These are phyloP conservation scores for Trametes hirsuta DNA, from an alignment of 1,284 basidiomycete genomes.

Conservation along the genomic window DNA sequence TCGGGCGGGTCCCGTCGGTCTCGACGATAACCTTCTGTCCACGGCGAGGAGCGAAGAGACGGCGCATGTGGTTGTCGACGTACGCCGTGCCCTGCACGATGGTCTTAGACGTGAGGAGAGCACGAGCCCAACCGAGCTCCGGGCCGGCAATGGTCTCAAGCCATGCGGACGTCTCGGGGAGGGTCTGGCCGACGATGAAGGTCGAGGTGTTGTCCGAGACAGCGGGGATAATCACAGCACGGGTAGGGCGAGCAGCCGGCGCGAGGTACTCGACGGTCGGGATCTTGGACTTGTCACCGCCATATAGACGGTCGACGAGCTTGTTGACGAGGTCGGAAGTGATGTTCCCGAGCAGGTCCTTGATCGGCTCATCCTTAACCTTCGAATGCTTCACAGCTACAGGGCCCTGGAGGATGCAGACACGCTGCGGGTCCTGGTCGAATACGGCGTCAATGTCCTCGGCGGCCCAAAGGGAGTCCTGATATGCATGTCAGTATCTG, in stretches of 20 bases:
- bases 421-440: constrained; percentile 96
- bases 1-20: constrained; percentile 48
- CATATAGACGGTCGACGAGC: constrained; percentile 84
- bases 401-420: constrained; percentile 97
- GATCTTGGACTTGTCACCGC: constrained; percentile 76
- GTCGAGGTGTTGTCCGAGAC: constrained; percentile 51
- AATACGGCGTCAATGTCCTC: constrained; percentile 99
- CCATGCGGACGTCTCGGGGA: constrained; percentile 77
- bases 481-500: constrained; percentile 25
- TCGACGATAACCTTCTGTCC: constrained; percentile 78
- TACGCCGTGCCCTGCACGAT: constrained; percentile 87
- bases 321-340: constrained; percentile 78
- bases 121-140: constrained; percentile 85
- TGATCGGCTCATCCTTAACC: constrained; percentile 92
- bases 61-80: constrained; percentile 88
- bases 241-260: constrained; percentile 43
- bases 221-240: constrained; percentile 50
- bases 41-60: constrained; percentile 82
- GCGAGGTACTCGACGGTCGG: constrained; percentile 90
- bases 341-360: constrained; percentile 89
- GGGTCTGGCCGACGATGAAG: constrained; percentile 56
- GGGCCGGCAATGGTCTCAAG: constrained; percentile 84
- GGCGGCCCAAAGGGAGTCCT: constrained; percentile 97
- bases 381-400: constrained; percentile 90
- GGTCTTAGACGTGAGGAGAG: constrained; percentile 80